These are phyloP conservation scores for Penicillium concentricum DNA, from an alignment of 2,329 filamentous ascomycete species.

Conservation along the genomic window DNA sequence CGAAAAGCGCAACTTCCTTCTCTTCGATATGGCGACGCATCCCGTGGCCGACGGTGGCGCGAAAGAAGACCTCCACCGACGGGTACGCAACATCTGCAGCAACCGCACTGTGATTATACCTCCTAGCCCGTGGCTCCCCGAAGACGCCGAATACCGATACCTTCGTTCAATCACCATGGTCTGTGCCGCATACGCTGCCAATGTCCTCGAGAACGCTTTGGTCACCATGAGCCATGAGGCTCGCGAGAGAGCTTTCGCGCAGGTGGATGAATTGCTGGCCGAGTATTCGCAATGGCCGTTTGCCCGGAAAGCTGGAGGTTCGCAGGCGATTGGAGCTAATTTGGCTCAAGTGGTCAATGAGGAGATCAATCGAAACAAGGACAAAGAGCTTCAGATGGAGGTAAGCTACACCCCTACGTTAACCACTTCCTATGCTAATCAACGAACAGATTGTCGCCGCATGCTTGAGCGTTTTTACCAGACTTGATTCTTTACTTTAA, in stretches of 20 bases:
- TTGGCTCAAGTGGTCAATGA: slow-evolving; percentile 82
- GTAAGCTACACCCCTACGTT: slow-evolving; percentile 50
- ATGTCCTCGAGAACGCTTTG: slow-evolving; percentile 96
- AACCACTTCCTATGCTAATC: slow-evolving; percentile 14
- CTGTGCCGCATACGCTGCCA: slow-evolving; percentile 95
- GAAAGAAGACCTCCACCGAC: slow-evolving; percentile 93
- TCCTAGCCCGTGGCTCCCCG: slow-evolving; percentile 82
- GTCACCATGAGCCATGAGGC: slow-evolving; percentile 91
- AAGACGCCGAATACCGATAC: slow-evolving; percentile 92
- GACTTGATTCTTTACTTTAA: slow-evolving; percentile 90
- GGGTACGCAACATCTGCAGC: slow-evolving; percentile 88
- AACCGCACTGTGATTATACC: slow-evolving; percentile 91
- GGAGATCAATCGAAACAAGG: slow-evolving; percentile 81
- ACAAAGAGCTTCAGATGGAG: slow-evolving; percentile 94
- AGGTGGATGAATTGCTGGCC: slow-evolving; percentile 91
- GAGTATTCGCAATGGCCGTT: slow-evolving; percentile 99
- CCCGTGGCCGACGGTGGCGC: slow-evolving; percentile 93
- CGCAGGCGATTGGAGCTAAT: slow-evolving; percentile 86
- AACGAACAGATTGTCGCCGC: slow-evolving; percentile 72
- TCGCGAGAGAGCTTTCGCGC: slow-evolving; percentile 88
- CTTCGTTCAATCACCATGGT: slow-evolving; percentile 92
- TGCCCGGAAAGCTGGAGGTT: slow-evolving; percentile 71
- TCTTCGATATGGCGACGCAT: slow-evolving; percentile 99
- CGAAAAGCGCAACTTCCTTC: slow-evolving; percentile 98
- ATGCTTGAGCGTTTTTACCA: slow-evolving; percentile 94